phyloP scores from a whole-genome alignment of 352 stramenopile species.

The Plasmopara viticola region DNA sequence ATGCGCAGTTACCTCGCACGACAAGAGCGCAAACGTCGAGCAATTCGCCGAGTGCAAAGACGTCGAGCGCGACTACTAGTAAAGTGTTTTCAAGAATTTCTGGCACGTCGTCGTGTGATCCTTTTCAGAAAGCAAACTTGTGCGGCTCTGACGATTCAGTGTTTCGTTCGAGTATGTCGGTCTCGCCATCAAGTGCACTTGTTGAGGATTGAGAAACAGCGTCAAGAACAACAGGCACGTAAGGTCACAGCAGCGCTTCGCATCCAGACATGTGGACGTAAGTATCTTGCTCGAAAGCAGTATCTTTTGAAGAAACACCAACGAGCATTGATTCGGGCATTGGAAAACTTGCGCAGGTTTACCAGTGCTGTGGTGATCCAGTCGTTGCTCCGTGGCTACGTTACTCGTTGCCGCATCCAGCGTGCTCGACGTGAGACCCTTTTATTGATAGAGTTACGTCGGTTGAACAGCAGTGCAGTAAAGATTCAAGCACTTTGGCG shows the following conservation, averaged over 20 bases:
- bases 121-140: conserved; percentile 22
- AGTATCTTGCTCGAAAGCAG: conserved; percentile 17
- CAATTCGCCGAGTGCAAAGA: conserved; percentile 7
- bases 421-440: conserved; percentile 55
- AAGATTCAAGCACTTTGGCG: conserved; percentile 75
- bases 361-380: conserved; percentile 57
- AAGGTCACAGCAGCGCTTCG: conserved; percentile 31
- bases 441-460: conserved; percentile 55
- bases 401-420: conserved; percentile 40
- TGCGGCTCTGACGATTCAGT: conserved; percentile 56
- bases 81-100: conserved; percentile 37
- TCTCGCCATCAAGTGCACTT: conserved; percentile 34
- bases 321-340: conserved; percentile 24
- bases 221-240: conserved; percentile 13
- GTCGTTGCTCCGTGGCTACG: conserved; percentile 51
- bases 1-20: conserved; percentile 47
- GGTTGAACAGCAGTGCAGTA: conserved; percentile 56
- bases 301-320: conserved; percentile 31
- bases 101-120: conserved; percentile 31
- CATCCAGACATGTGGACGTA: conserved; percentile 54
- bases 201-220: conserved; percentile 34
- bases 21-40: conserved; percentile 32
- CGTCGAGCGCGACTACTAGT: conserved; percentile 42
- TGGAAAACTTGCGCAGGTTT: conserved; percentile 35
- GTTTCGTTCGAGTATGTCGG: conserved; percentile 32